phyloP scores from a whole-genome alignment of 1,139 yeast species.

The Yamadazyma dendronema region DNA sequence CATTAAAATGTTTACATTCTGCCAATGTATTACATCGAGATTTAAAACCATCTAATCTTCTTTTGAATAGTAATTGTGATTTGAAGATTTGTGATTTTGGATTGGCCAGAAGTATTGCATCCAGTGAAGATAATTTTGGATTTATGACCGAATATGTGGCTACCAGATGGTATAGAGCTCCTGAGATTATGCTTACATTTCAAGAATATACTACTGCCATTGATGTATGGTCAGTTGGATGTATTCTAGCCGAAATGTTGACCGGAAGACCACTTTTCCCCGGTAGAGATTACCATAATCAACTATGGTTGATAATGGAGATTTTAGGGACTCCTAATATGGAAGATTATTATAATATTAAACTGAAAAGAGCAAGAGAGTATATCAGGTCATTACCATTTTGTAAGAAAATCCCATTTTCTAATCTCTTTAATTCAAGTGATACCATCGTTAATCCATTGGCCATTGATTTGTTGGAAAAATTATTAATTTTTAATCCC shows the following conservation, averaged over 20 bases:
- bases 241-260: slow-evolving; percentile 91
- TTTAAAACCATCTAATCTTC: slow-evolving; percentile 83
- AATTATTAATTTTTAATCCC: slow-evolving; percentile 63
- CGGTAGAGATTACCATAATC: slow-evolving; percentile 92
- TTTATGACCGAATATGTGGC: slow-evolving; percentile 95
- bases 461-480: slow-evolving; percentile 61
- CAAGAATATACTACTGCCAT: slow-evolving; percentile 93
- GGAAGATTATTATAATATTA: slow-evolving; percentile 78
- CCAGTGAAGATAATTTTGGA: slow-evolving; percentile 35
- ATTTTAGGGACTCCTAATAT: slow-evolving; percentile 86
- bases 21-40: slow-evolving; percentile 93
- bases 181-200: slow-evolving; percentile 90
- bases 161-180: slow-evolving; percentile 96
- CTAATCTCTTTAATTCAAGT: slow-evolving; percentile 34
- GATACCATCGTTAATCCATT: slow-evolving; percentile 42
- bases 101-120: slow-evolving; percentile 57
- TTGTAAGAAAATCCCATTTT: slow-evolving; percentile 45
- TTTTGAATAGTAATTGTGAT: slow-evolving; percentile 90
- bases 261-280: slow-evolving; percentile 88
- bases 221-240: slow-evolving; percentile 96
- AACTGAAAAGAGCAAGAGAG: slow-evolving; percentile 81
- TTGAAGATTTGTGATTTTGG: slow-evolving; percentile 95
- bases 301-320: slow-evolving; percentile 81
- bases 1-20: slow-evolving; percentile 84
- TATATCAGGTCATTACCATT: slow-evolving; percentile 75